A percentile compares a stretch with the other conserved stretches of the same genome.
Evolutionary conservation across 805 yeast species (phyloP).

Genomic region (Ogataea methanolica): DNA sequence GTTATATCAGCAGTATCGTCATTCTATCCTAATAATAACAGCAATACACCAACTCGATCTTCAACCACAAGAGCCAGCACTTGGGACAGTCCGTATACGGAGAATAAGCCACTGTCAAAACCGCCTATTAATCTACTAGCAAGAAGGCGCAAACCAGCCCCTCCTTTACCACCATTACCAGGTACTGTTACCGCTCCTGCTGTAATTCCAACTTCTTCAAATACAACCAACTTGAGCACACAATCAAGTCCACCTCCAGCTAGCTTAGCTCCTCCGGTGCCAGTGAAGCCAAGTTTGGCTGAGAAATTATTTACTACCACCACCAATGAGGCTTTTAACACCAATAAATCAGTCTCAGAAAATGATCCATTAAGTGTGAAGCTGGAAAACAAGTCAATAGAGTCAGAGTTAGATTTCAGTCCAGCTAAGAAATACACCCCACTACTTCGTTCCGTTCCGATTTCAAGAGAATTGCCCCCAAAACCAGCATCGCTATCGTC

Average conservation of each 20-base stretch:
- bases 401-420: background rate
- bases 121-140: slow-evolving; percentile 11
- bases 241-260: slow-evolving; percentile 1
- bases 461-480: background rate
- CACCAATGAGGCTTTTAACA: too few relatives aligned
- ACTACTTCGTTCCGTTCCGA: background rate
- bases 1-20: background rate
- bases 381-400: background rate
- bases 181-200: slow-evolving; percentile 7
- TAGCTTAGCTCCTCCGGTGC: background rate
- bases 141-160: slow-evolving; percentile 16
- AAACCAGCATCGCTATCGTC: background rate
- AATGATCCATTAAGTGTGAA: background rate
- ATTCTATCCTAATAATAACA: background rate
- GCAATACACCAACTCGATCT: background rate
- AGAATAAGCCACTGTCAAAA: slow-evolving; percentile 8
- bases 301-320: too few relatives aligned
- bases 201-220: background rate
- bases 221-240: background rate
- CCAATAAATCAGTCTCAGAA: background rate
- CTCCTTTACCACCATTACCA: background rate
- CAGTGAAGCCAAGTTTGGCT: too few relatives aligned
- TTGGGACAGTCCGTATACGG: slow-evolving; percentile 2
- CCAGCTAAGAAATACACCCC: background rate
- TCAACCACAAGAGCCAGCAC: background rate